phyloP scores from a whole-genome alignment of 306 rosid species.

The Quercus robur region DNA sequence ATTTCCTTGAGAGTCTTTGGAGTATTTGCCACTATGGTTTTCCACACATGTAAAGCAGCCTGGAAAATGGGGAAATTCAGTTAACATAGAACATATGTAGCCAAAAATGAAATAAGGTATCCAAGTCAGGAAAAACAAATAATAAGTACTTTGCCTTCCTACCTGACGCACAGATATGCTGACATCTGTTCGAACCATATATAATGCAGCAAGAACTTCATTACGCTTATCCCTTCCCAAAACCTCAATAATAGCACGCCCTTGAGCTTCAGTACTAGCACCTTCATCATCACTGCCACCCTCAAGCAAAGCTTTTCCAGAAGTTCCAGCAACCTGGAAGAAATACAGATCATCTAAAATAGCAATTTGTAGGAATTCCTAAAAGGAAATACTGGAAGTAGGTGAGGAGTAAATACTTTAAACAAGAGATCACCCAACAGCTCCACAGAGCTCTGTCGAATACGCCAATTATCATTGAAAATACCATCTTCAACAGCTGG shows the following conservation, averaged over 20 bases:
- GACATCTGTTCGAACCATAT: slow-evolving; percentile 97
- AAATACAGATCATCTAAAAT: slow-evolving; percentile 14
- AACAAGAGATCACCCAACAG: slow-evolving; percentile 92
- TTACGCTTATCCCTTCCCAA: slow-evolving; percentile 86
- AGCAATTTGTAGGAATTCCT: background rate
- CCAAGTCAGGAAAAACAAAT: background rate
- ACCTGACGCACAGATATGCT: slow-evolving; percentile 99
- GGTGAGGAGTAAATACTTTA: slow-evolving; percentile 53
- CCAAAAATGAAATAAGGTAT: background rate
- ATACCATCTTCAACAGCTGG: slow-evolving; percentile 99
- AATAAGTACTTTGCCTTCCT: background rate
- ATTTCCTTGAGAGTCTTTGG: slow-evolving; percentile 95
- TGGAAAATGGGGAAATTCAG: slow-evolving; percentile 23
- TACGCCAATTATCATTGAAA: slow-evolving; percentile 95
- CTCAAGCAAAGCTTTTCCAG: slow-evolving; percentile 98
- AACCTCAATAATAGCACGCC: slow-evolving; percentile 96
- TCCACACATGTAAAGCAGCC: slow-evolving; percentile 99
- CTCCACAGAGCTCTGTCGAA: slow-evolving; percentile 96
- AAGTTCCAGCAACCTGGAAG: slow-evolving; percentile 93
- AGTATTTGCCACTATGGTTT: slow-evolving; percentile 94
- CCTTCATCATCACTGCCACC: slow-evolving; percentile 99
- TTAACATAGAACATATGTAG: background rate
- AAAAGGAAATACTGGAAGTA: slow-evolving; percentile 4
- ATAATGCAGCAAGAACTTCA: slow-evolving; percentile 91
- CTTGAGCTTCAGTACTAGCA: slow-evolving; percentile 97